A percentile compares a stretch with the other conserved stretches of the same genome.
phyloP scores from a whole-genome alignment of 139 green algal genomes.

The Haematococcus sp. region DNA sequence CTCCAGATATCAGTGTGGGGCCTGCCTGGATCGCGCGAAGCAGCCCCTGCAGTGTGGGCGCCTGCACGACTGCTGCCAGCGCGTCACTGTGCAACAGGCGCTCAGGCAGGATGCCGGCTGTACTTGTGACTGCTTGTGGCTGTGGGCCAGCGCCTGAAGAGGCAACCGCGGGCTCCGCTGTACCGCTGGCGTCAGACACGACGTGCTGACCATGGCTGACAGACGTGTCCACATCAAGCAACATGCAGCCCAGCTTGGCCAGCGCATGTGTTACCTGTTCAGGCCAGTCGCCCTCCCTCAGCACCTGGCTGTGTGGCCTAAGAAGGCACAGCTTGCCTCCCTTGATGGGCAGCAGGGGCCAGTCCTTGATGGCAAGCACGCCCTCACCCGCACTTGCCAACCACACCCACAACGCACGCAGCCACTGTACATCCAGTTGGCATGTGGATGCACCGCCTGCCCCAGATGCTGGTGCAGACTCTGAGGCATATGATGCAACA shows the following conservation, averaged over 20 bases:
- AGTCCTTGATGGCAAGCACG: constrained; percentile 16
- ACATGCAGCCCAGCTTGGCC: constrained; percentile 34
- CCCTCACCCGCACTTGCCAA: too few relatives aligned
- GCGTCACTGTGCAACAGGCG: constrained; percentile 1
- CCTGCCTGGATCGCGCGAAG: constrained; percentile 48
- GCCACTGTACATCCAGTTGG: too few relatives aligned
- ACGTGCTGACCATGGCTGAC: too few relatives aligned
- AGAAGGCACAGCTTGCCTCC: constrained; percentile 32
- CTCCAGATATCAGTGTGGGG: too few relatives aligned
- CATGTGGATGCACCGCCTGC: too few relatives aligned
- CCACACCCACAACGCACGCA: too few relatives aligned
- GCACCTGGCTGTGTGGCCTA: not conserved
- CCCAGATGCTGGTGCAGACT: too few relatives aligned
- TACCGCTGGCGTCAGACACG: too few relatives aligned
- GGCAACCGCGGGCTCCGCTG: too few relatives aligned
- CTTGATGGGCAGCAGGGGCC: constrained; percentile 59
- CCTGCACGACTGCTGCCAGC: constrained; percentile 41
- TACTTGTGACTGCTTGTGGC: too few relatives aligned
- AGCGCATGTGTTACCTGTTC: constrained; percentile 50
- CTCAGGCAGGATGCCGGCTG: constrained; percentile 1
- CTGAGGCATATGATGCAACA: too few relatives aligned
- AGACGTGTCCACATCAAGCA: constrained; percentile 36
- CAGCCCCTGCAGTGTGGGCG: constrained; percentile 47
- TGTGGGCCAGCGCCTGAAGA: too few relatives aligned
- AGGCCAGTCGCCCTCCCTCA: constrained; percentile 59